Base-by-base conservation (phyloP, 2,329 filamentous ascomycete genomes). In the Canariomyces notabilis region DNA sequence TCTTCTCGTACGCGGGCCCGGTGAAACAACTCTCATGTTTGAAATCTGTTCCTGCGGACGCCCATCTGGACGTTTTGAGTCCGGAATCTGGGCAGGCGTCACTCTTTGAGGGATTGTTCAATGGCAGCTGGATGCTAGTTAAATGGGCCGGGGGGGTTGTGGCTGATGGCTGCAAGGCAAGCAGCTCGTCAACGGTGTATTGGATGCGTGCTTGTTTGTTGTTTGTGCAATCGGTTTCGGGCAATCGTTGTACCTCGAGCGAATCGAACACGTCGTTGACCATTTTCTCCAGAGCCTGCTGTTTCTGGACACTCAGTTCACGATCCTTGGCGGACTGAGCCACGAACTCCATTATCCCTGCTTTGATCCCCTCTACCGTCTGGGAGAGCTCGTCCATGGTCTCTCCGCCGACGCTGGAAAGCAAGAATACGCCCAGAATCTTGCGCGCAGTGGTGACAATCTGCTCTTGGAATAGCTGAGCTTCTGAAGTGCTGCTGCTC, bases 11-110 rank as follows among this genome's bases (percentile, higher is more conserved):
- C 4, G 15, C n/a, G 6, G 37, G 41, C 11, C 51, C 51, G 1
- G 51, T 54, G 41, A 54, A 54, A 12, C n/a, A 33, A 21, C 51
- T 51, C 1, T 32, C 35, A 15, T 43, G 14, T 22, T 37, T 46
- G 15, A 48, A 15, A 6, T 34, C 37, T 6, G 16, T 0, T 1
- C 5, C 15, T 7, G 26, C 46, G 19, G 44, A n/a, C 1, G 49
- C 51, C 51, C 51, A 54, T 3, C 51, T 49, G 15, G 51, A 54
- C 23, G 29, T 37, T 9, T 40, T 35, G 8, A 54, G 46, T 1
- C 51, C 51, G 3, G 18, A 16, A 29, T 48, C 16, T 18, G 20
- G 2, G 22, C 9, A n/a, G 11, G n/a, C n/a, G n/a, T n/a, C n/a
- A n/a, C n/a, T n/a, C n/a, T n/a, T n/a, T n/a, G n/a, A n/a, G 6